A percentile compares a stretch with the other conserved stretches of the same genome.
Conservation (phyloP, 2,329 filamentous ascomycete species). For the Ophiostoma australiae region DNA sequence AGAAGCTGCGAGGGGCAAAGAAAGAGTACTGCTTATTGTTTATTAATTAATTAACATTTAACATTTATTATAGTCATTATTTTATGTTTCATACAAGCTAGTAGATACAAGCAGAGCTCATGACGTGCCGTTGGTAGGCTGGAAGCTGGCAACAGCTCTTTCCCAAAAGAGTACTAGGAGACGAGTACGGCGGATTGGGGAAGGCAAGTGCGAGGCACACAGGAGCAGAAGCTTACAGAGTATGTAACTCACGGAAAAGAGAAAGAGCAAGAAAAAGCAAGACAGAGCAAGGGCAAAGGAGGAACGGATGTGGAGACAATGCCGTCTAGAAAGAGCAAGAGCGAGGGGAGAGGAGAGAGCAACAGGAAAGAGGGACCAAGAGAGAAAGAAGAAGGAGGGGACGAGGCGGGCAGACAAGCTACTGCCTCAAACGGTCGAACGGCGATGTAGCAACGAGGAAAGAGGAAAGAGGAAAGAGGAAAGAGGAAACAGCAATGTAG, state of each 20-base stretch:
- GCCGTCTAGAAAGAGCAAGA: not conserved
- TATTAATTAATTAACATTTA: no score
- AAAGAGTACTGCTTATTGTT: not conserved
- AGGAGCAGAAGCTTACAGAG: not conserved
- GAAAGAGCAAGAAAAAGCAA: not conserved
- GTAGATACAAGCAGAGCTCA: not conserved
- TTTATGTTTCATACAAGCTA: not conserved
- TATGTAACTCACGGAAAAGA: no score
- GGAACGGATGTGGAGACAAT: constrained; percentile 16
- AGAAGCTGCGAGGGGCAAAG: constrained; percentile 19
- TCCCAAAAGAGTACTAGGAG: constrained; percentile 5
- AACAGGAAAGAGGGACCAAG: not conserved
- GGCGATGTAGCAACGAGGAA: not conserved
- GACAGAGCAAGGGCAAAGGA: constrained; percentile 19
- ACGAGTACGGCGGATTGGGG: constrained; percentile 1
- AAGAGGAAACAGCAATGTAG: not conserved
- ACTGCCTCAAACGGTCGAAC: constrained; percentile 20
- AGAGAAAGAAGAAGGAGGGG: not conserved
- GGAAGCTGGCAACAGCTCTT: constrained; percentile 4
- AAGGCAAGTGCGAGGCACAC: not conserved
- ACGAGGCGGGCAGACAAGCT: not conserved
- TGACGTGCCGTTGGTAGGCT: not conserved
- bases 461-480: no score
- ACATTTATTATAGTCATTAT: not conserved
- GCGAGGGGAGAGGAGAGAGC: not conserved